Evolutionary conservation across 768 basidiomycete genomes (phyloP).

Genomic region (Austroboletus eburneus): DNA sequence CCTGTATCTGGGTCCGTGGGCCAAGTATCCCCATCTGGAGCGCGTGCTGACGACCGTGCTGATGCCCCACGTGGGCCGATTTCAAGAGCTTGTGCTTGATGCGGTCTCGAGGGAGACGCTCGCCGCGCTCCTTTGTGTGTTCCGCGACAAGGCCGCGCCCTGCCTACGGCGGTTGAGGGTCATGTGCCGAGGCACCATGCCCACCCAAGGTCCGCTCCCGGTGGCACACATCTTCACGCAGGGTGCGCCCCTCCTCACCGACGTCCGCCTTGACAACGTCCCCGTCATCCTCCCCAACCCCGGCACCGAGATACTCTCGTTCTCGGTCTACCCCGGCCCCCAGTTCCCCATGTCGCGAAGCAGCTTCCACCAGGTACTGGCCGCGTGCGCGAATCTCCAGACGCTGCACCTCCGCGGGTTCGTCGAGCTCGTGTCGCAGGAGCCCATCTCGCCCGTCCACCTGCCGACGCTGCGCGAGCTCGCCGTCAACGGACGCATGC

Average conservation of each 20-base stretch:
- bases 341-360: constrained; percentile 27
- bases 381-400: constrained; percentile 19
- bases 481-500: constrained; percentile 28
- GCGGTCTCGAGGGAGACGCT: constrained; percentile 30
- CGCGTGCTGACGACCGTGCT: constrained; percentile 21
- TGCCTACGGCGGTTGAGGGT: constrained; percentile 23
- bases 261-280: constrained; percentile 32
- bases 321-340: constrained; percentile 32
- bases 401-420: constrained; percentile 29
- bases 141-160: constrained; percentile 26
- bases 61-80: constrained; percentile 28
- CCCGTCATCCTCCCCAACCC: constrained; percentile 23
- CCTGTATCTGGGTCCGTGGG: constrained; percentile 32
- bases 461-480: constrained; percentile 28
- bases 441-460: constrained; percentile 18
- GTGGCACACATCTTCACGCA: constrained; percentile 22
- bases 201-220: constrained; percentile 25
- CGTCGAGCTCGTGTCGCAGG: constrained; percentile 23
- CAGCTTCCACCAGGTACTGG: constrained; percentile 18
- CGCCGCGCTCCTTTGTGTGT: constrained; percentile 16
- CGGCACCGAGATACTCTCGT: constrained; percentile 24
- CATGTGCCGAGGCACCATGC: constrained; percentile 30
- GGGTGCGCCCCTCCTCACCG: constrained; percentile 30
- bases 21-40: constrained; percentile 27
- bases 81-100: constrained; percentile 29